A percentile compares a stretch with the other conserved stretches of the same genome.
Evolutionary conservation across 2,329 filamentous ascomycete species (phyloP).

Genomic region (Diaporthe batatas): DNA sequence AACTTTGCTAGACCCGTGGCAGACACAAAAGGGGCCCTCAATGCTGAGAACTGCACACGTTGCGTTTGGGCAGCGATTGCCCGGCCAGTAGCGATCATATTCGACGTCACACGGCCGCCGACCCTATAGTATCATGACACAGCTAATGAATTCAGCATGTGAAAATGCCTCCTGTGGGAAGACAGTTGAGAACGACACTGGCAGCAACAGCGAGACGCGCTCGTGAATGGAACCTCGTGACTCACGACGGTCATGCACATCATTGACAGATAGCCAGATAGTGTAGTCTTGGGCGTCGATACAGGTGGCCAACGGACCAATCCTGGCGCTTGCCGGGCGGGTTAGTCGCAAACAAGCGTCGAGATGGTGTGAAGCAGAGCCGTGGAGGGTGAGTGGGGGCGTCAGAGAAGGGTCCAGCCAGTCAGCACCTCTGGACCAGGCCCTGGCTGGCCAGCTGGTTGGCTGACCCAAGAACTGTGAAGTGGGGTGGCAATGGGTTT

Average conservation of each 20-base stretch:
- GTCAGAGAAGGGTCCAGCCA: conserved; percentile 13
- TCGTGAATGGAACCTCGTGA: conserved; percentile 23
- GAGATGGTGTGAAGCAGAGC: conserved; percentile 13
- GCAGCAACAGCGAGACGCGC: background rate
- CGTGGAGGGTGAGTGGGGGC: conserved; percentile 19
- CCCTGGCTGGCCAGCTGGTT: conserved; percentile 8
- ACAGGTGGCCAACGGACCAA: background rate
- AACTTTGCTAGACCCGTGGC: too few relatives aligned
- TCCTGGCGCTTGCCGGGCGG: background rate
- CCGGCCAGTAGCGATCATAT: background rate
- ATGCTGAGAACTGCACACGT: background rate
- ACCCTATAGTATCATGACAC: background rate
- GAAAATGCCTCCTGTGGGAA: background rate
- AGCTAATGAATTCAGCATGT: background rate
- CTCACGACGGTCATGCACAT: conserved; percentile 33
- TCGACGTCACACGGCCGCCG: background rate
- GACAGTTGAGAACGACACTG: background rate
- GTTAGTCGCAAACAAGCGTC: conserved; percentile 1
- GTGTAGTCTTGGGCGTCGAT: background rate
- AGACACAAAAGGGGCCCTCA: background rate
- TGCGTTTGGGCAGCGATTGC: background rate
- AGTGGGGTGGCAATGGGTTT: conserved; percentile 20
- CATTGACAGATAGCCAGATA: conserved; percentile 5
- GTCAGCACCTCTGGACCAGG: background rate
- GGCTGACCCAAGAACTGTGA: conserved; percentile 5